Evolutionary conservation across 2,329 filamentous ascomycete genomes (phyloP).

Genomic region (Ophiosphaerella korrae): DNA sequence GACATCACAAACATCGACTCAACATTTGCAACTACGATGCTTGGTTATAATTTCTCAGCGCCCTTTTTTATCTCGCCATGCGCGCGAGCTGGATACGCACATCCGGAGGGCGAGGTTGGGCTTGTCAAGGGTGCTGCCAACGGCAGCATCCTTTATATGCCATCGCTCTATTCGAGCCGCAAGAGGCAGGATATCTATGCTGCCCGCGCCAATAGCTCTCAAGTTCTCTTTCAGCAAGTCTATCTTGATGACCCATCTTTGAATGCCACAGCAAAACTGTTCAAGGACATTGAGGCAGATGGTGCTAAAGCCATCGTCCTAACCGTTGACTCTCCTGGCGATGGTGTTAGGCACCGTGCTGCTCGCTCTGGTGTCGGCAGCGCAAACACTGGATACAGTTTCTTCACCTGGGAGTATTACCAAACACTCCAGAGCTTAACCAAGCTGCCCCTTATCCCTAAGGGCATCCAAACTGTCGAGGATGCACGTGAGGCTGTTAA

Average conservation of each 20-base stretch:
- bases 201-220: slow-evolving; percentile 28
- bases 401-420: slow-evolving; percentile 44
- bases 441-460: slow-evolving; percentile 46
- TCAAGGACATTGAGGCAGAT: slow-evolving; percentile 36
- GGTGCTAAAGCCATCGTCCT: slow-evolving; percentile 50
- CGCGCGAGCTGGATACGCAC: slow-evolving; percentile 48
- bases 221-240: slow-evolving; percentile 51
- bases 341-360: slow-evolving; percentile 46
- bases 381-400: slow-evolving; percentile 37
- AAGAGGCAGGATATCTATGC: slow-evolving; percentile 40
- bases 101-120: slow-evolving; percentile 56
- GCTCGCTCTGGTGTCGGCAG: slow-evolving; percentile 39
- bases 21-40: slow-evolving; percentile 52
- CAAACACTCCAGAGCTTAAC: slow-evolving; percentile 46
- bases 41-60: slow-evolving; percentile 59
- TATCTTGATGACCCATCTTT: slow-evolving; percentile 33
- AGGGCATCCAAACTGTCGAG: slow-evolving; percentile 49
- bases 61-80: slow-evolving; percentile 62
- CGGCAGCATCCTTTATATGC: slow-evolving; percentile 59
- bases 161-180: slow-evolving; percentile 44
- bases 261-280: slow-evolving; percentile 32
- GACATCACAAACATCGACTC: slow-evolving; percentile 53
- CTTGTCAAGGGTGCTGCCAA: slow-evolving; percentile 56
- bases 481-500: slow-evolving; percentile 46
- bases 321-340: slow-evolving; percentile 49